Evolutionary conservation across 2,329 filamentous ascomycete species (phyloP).

Genomic region (Pseudopyricularia cyperi): DNA sequence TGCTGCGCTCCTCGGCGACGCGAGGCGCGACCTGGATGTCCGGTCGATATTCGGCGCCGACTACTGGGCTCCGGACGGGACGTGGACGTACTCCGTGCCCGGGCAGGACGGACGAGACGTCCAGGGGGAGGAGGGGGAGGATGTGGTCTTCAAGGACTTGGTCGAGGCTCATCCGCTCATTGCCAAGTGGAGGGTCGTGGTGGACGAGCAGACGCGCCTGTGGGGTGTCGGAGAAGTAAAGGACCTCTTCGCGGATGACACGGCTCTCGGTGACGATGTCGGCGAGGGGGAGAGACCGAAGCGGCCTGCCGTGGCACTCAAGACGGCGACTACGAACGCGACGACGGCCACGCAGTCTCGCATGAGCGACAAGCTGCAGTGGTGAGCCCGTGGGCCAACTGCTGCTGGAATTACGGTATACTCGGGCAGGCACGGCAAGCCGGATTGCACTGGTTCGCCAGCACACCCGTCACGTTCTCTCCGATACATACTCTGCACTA

Average conservation of each 20-base stretch:
- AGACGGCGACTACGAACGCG: background rate
- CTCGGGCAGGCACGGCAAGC: too few relatives aligned
- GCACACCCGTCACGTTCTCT: too few relatives aligned
- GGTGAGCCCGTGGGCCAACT: background rate
- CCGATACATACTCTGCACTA: too few relatives aligned
- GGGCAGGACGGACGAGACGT: background rate
- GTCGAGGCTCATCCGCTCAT: constrained; percentile 57
- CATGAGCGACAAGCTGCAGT: background rate
- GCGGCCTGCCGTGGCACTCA: background rate
- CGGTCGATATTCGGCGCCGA: constrained; percentile 48
- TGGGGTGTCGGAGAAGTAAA: constrained; percentile 19
- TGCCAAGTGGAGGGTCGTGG: constrained; percentile 41
- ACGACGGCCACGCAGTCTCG: background rate
- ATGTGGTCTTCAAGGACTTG: constrained; percentile 46
- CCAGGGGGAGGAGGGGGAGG: constrained; percentile 19
- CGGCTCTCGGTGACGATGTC: background rate
- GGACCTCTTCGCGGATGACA: background rate
- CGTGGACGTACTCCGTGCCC: constrained; percentile 52
- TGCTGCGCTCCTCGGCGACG: constrained; percentile 28
- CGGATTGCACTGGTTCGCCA: too few relatives aligned
- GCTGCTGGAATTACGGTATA: background rate
- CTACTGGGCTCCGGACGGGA: constrained; percentile 59
- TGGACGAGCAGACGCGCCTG: constrained; percentile 25
- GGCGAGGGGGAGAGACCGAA: background rate
- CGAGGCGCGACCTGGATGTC: constrained; percentile 46